Conservation (phyloP, 805 yeast species). For the Candida awuae region DNA sequence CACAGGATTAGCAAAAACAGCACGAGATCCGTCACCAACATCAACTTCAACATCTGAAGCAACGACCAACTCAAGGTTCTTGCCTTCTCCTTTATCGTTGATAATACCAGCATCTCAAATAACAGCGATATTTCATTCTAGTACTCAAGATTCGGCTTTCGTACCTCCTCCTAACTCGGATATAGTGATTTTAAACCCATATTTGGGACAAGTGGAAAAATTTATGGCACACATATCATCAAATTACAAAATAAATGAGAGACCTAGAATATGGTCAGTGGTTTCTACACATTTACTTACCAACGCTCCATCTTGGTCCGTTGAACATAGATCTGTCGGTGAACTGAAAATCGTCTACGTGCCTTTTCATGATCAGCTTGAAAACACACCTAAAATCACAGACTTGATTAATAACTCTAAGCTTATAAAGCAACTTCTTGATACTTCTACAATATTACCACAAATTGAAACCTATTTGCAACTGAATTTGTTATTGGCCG, state of each 20-base stretch:
- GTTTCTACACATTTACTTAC: slow-evolving; percentile 16
- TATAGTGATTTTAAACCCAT: slow-evolving; percentile 22
- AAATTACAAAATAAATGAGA: not conserved
- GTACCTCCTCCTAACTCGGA: slow-evolving; percentile 15
- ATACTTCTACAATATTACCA: slow-evolving; percentile 6
- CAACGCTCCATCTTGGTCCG: slow-evolving; percentile 16
- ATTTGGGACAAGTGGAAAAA: slow-evolving; percentile 15
- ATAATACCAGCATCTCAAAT: slow-evolving; percentile 7
- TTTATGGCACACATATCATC: slow-evolving; percentile 9
- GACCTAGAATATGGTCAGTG: slow-evolving; percentile 20
- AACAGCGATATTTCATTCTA: slow-evolving; percentile 1
- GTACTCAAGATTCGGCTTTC: not conserved
- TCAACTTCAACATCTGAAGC: not conserved
- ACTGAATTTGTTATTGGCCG: slow-evolving; percentile 13
- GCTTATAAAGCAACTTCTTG: slow-evolving; percentile 13
- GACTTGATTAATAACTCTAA: slow-evolving; percentile 11
- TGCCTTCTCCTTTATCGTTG: not conserved
- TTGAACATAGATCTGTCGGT: slow-evolving; percentile 19
- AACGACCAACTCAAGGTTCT: not conserved
- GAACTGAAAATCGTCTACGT: slow-evolving; percentile 16
- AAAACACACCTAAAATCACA: not conserved
- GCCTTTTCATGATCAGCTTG: slow-evolving; percentile 11
- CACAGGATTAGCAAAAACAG: not conserved
- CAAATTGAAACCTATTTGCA: slow-evolving; percentile 1
- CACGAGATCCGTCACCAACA: too few species aligned